These are phyloP conservation scores for Platismatia glauca DNA, from an alignment of 495 filamentous ascomycete genomes.

Conservation along the genomic window DNA sequence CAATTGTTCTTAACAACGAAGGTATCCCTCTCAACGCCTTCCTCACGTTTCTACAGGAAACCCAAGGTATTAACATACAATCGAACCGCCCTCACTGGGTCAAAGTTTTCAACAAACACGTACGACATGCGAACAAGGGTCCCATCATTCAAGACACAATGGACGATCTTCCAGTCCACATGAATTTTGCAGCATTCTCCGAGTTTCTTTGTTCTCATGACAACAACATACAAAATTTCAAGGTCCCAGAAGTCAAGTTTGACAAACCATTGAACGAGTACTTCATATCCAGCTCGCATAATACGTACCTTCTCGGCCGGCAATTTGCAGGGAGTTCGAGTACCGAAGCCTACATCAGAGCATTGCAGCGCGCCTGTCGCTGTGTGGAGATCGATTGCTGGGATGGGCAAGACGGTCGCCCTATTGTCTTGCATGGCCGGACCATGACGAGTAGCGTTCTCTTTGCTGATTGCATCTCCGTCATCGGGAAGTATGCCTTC, in stretches of 20 bases:
- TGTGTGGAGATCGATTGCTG: slow-evolving; percentile 98
- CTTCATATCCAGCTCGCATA: slow-evolving; percentile 97
- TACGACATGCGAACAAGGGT: slow-evolving; percentile 54
- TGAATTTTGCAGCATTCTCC: slow-evolving; percentile 67
- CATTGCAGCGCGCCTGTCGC: slow-evolving; percentile 80
- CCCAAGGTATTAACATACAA: slow-evolving; percentile 68
- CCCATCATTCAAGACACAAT: slow-evolving; percentile 29
- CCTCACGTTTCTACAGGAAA: slow-evolving; percentile 59
- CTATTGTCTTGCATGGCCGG: slow-evolving; percentile 82
- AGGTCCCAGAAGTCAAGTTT: slow-evolving; percentile 49
- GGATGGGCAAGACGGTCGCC: slow-evolving; percentile 80
- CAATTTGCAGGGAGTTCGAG: slow-evolving; percentile 86
- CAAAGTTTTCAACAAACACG: slow-evolving; percentile 62
- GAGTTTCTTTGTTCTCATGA: slow-evolving; percentile 65
- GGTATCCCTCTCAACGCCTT: slow-evolving; percentile 69
- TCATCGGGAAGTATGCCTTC: slow-evolving; percentile 91
- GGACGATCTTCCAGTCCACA: slow-evolving; percentile 42
- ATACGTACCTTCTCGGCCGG: slow-evolving; percentile 87
- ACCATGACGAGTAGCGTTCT: slow-evolving; percentile 78
- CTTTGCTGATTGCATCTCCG: slow-evolving; percentile 81
- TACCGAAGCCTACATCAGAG: slow-evolving; percentile 85
- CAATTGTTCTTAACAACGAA: slow-evolving; percentile 38
- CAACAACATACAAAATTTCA: slow-evolving; percentile 52
- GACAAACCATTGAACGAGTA: slow-evolving; percentile 91
- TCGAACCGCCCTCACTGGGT: slow-evolving; percentile 57